Conservation (phyloP, 805 yeast species). For the Candida manassasensis region DNA sequence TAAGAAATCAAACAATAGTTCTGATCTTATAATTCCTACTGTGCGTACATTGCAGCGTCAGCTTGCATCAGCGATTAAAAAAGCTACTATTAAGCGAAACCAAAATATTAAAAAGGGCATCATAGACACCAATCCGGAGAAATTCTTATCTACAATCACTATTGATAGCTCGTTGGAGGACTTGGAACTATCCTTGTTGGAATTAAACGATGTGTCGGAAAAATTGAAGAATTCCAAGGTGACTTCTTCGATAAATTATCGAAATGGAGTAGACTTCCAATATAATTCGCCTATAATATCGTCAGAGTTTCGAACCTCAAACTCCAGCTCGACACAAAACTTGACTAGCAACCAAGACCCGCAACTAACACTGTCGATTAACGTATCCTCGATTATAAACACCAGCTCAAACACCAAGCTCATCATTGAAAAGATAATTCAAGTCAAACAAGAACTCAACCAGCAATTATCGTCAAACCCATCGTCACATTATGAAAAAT, state of each 20-base stretch:
- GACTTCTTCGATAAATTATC: constrained; percentile 4
- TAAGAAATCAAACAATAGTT: constrained; percentile 9
- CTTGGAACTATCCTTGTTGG: constrained; percentile 23
- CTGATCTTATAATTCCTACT: constrained; percentile 23
- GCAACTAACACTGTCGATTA: constrained; percentile 1
- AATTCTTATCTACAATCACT: constrained; percentile 12
- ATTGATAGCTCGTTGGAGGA: constrained; percentile 20
- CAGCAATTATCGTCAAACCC: not conserved
- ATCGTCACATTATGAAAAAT: not conserved
- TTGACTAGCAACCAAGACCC: not conserved
- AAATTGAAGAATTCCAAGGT: constrained; percentile 23
- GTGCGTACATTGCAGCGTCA: constrained; percentile 36
- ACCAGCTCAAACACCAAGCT: constrained; percentile 2
- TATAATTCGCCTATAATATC: not conserved
- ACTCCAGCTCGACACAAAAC: not conserved
- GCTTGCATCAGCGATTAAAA: constrained; percentile 27
- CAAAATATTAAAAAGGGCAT: constrained; percentile 8
- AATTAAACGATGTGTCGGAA: constrained; percentile 29
- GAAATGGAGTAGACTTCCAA: constrained; percentile 3
- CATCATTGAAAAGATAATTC: constrained; percentile 1
- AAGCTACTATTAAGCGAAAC: constrained; percentile 16
- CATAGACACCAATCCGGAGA: constrained; percentile 1
- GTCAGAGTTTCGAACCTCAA: constrained; percentile 1
- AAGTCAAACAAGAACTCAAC: constrained; percentile 3
- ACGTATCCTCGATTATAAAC: constrained; percentile 3